A percentile compares a stretch with the other conserved stretches of the same genome.
Conservation (phyloP, 495 filamentous ascomycete genomes). For the Cladorrhinum samala region DNA sequence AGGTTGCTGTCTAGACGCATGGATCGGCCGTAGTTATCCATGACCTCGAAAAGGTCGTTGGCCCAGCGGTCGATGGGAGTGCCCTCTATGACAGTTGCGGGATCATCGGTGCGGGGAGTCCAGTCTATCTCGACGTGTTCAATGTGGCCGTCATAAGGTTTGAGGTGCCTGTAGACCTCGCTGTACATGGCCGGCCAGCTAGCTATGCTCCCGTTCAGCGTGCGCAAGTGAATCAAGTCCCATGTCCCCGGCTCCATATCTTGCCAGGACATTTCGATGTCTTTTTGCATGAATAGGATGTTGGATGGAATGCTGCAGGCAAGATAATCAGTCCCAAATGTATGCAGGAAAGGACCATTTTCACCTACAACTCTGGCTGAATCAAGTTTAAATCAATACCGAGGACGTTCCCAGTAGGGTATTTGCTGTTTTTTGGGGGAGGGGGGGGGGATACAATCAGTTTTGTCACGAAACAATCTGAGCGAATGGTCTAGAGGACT, state of each 20-base stretch:
- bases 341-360: neutral
- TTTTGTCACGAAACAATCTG: no score
- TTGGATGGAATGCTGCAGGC: constrained; percentile 59
- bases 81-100: constrained; percentile 39
- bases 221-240: constrained; percentile 81
- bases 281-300: constrained; percentile 62
- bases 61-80: constrained; percentile 60
- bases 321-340: neutral
- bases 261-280: constrained; percentile 76
- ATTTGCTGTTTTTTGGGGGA: constrained; percentile 23
- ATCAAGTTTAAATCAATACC: constrained; percentile 65
- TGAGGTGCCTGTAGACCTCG: constrained; percentile 67
- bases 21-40: constrained; percentile 55
- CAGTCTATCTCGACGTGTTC: constrained; percentile 95
- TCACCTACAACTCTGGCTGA: constrained; percentile 62
- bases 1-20: constrained; percentile 57
- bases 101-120: constrained; percentile 69
- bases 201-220: constrained; percentile 71
- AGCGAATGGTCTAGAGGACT: constrained; percentile 23
- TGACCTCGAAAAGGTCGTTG: constrained; percentile 62
- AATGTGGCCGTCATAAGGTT: constrained; percentile 66
- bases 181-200: constrained; percentile 73
- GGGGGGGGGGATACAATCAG: no score
- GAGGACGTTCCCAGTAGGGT: constrained; percentile 11
- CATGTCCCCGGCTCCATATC: constrained; percentile 65